Evolutionary conservation across 106 monocot genomes (phyloP), one percentile per base, ranked within the genome.

Genomic region (Platanthera zijinensis): DNA sequence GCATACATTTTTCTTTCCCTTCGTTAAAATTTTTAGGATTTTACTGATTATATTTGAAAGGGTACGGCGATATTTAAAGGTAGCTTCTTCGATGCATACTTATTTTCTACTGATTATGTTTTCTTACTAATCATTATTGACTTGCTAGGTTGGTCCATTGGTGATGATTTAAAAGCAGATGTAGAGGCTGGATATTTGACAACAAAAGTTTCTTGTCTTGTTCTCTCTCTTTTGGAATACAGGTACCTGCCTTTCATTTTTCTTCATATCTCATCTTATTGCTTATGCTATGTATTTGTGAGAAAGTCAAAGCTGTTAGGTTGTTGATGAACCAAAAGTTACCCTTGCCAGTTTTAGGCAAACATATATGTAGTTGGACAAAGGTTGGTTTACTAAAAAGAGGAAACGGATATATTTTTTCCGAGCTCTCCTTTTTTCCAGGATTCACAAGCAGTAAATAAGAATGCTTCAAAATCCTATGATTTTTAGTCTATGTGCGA

Each of bases 181-280:
- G 47, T 75, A n/a, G 63, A 73, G 72, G 70, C 57, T 63, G 83
- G 83, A 5, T 51, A 82, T 71, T 62, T 90, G 53, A 78, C 90
- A 48, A 9, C 84, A n/a, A 90, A 87, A 82, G 78, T 90, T 75
- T 78, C 76, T 15, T 85, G 82, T 72, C 84, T 90, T 50, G 19
- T 90, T 71, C 50, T 52, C 46, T 87, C 80, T 50, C 90, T 90
- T 63, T 7, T 71, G 46, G 78, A 87, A 21, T 90, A 90, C 59
- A 82, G 84, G 87, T 87, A 64, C 0, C 21, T 66, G 66, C 10
- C 32, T 66, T 66, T 66, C 66, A 30, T 30, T 30, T 66, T 32
- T 66, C 10, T 8, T 66, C 25, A 32, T 66, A 30, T 30, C 10
- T 30, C 10, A 11, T 8, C 12, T 32, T 66, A 30, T 12, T 66